Conservation (phyloP, 2,329 filamentous ascomycete genomes). For the Metarhizium anisopliae region DNA sequence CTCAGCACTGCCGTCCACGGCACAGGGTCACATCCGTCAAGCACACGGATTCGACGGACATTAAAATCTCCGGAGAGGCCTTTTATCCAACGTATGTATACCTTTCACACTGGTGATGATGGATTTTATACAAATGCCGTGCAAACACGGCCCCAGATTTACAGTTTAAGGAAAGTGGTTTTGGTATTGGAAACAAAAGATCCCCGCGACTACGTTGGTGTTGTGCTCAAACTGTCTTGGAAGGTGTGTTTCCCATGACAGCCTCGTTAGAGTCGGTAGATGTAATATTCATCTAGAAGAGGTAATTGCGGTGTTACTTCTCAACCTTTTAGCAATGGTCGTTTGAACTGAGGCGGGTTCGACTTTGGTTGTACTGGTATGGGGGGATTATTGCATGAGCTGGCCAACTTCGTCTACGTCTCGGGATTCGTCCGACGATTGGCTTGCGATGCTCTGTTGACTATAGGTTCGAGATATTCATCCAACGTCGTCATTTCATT, state of each 20-base stretch:
- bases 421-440: neutral
- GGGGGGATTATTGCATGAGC: neutral
- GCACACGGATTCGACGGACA: neutral
- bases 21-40: neutral
- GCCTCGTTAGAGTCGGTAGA: neutral
- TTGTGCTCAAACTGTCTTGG: neutral
- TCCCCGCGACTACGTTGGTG: neutral
- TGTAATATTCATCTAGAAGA: neutral
- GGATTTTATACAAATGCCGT: neutral
- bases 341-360: too few species aligned
- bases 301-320: too few species aligned
- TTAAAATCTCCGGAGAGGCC: neutral
- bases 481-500: neutral
- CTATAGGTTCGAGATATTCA: neutral
- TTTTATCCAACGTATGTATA: neutral
- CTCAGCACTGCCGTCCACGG: neutral
- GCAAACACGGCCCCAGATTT: neutral
- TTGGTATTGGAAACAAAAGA: neutral
- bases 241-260: neutral
- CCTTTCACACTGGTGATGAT: neutral
- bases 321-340: too few species aligned
- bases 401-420: neutral
- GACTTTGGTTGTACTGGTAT: too few species aligned
- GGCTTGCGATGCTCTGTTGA: neutral
- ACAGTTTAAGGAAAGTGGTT: neutral